Percentiles rank a stretch among this genome's conserved stretches.
These are phyloP conservation scores for Aspergillus niger DNA, from an alignment of 2,329 filamentous ascomycete species.

Conservation along the genomic window DNA sequence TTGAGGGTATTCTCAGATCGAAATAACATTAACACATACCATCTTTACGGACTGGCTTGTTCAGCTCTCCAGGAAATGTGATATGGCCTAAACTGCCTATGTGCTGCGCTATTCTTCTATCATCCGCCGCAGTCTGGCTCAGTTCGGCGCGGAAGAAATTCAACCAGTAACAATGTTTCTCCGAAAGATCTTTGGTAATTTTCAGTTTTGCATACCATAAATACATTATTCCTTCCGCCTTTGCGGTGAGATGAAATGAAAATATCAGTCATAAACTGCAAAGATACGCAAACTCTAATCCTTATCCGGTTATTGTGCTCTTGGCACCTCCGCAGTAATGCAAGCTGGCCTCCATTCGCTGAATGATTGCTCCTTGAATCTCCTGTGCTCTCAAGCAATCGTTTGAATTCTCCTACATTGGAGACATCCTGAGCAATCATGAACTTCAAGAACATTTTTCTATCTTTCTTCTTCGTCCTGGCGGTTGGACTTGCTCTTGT, in stretches of 20 bases:
- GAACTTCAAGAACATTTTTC: slow-evolving; percentile 38
- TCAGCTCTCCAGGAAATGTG: slow-evolving; percentile 10
- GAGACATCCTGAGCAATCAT: slow-evolving; percentile 29
- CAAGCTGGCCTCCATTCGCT: slow-evolving; percentile 39
- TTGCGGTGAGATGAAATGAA: background rate
- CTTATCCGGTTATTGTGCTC: slow-evolving; percentile 10
- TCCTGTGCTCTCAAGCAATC: slow-evolving; percentile 22
- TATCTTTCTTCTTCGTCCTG: slow-evolving; percentile 75
- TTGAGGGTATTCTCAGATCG: background rate
- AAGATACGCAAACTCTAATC: slow-evolving; percentile 15
- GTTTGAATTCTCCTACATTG: slow-evolving; percentile 10
- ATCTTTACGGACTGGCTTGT: slow-evolving; percentile 28
- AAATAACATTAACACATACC: slow-evolving; percentile 23
- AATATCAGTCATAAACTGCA: slow-evolving; percentile 5
- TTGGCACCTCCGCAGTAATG: slow-evolving; percentile 32
- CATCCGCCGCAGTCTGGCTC: slow-evolving; percentile 9
- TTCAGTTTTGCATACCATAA: background rate
- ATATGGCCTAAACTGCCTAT: slow-evolving; percentile 11
- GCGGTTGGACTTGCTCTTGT: slow-evolving; percentile 70
- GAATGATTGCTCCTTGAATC: slow-evolving; percentile 5
- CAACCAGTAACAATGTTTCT: slow-evolving; percentile 37
- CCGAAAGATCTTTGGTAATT: slow-evolving; percentile 23
- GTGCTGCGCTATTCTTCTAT: slow-evolving; percentile 13
- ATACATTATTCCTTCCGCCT: background rate
- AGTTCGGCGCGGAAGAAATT: slow-evolving; percentile 35